These are phyloP conservation scores for Edaphochlamys debaryana DNA, from an alignment of 139 green algal species.

Conservation along the genomic window DNA sequence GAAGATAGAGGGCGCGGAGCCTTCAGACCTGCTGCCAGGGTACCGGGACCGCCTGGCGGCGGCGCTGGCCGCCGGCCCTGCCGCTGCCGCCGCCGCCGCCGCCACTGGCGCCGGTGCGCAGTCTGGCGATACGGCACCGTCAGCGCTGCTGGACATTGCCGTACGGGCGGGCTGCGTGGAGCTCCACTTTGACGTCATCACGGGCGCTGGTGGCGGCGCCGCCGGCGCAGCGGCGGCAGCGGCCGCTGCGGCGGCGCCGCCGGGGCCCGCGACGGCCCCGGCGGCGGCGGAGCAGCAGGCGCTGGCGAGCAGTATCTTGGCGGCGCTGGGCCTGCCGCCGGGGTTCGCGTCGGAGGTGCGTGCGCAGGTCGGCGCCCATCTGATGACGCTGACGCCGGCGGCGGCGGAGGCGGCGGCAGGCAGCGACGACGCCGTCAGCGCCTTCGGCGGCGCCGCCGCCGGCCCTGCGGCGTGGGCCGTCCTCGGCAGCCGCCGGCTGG, in stretches of 20 bases:
- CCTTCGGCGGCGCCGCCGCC: not conserved
- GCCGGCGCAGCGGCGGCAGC: not conserved
- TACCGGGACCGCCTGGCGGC: not conserved
- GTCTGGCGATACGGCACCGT: not conserved
- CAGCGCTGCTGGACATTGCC: not conserved
- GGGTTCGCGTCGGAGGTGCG: not conserved
- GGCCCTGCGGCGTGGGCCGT: conserved; percentile 2
- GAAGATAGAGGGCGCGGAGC: not conserved
- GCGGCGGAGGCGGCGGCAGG: not conserved
- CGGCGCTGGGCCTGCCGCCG: conserved; percentile 3
- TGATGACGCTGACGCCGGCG: conserved; percentile 42
- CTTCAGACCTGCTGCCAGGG: not conserved
- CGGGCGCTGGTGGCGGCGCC: not conserved
- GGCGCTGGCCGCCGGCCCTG: not conserved
- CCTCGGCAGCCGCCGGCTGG: conserved; percentile 8
- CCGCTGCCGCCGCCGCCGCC: too few species aligned
- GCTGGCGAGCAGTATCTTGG: conserved; percentile 4
- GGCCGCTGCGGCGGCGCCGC: not conserved
- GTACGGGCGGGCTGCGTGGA: not conserved
- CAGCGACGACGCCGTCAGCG: not conserved
- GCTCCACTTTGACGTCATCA: not conserved
- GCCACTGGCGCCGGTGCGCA: too few species aligned
- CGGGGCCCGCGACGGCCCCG: not conserved
- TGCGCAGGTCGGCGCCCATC: conserved; percentile 31
- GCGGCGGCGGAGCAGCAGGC: not conserved